phyloP scores from a whole-genome alignment of 2,329 filamentous ascomycete species.

The Trichoderma polysporum region DNA sequence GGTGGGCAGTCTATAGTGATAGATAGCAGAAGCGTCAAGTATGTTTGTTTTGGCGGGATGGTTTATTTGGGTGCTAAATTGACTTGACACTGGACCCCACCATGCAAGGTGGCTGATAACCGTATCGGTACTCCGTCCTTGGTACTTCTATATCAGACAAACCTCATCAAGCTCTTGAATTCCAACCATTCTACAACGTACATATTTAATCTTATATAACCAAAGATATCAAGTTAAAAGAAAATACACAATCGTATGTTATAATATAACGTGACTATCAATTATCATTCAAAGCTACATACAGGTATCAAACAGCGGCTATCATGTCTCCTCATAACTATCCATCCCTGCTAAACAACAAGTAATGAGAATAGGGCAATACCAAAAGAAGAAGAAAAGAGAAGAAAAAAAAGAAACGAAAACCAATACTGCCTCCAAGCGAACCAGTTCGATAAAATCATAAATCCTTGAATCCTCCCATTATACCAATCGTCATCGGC shows the following conservation, averaged over 20 bases:
- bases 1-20: neutral
- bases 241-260: neutral
- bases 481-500: neutral
- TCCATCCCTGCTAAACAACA: conserved; percentile 11
- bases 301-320: conserved; percentile 20
- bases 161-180: neutral
- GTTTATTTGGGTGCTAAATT: neutral
- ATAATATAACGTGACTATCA: conserved; percentile 9
- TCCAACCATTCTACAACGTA: neutral
- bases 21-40: neutral
- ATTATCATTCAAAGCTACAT: conserved; percentile 17
- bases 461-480: neutral
- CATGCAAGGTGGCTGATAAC: neutral
- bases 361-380: neutral
- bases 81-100: neutral
- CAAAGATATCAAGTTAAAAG: neutral
- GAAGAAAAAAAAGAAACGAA: neutral
- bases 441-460: neutral
- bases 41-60: neutral
- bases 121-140: neutral
- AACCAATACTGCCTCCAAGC: neutral
- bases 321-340: conserved; percentile 22
- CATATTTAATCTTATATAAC: neutral
- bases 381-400: conserved; percentile 1
- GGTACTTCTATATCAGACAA: neutral